These are phyloP conservation scores for Phaseolus lunatus DNA, from an alignment of 306 rosid species.

Conservation along the genomic window DNA sequence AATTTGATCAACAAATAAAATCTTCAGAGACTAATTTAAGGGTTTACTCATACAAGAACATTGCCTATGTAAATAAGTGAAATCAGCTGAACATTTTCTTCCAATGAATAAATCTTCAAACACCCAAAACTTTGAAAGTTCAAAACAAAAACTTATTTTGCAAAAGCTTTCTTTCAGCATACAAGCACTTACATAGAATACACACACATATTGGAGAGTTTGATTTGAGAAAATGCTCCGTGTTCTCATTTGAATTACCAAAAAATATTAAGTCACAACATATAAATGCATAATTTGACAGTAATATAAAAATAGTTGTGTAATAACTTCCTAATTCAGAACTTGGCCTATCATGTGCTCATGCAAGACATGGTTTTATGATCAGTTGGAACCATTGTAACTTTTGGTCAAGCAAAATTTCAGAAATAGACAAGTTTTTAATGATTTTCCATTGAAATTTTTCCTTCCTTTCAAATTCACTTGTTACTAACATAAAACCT, in stretches of 20 bases:
- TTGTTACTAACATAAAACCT: background rate
- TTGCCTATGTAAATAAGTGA: constrained; percentile 28
- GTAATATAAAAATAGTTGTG: too few species aligned
- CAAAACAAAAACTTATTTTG: background rate
- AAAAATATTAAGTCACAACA: background rate
- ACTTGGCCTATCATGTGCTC: background rate
- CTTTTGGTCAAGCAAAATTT: too few species aligned
- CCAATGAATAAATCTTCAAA: constrained; percentile 8
- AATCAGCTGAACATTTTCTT: constrained; percentile 20
- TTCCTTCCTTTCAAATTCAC: background rate
- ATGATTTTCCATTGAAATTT: background rate
- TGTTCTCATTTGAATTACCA: background rate
- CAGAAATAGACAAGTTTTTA: background rate
- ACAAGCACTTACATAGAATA: background rate
- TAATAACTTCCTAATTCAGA: background rate
- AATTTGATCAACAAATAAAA: background rate
- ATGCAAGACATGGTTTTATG: background rate
- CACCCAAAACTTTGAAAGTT: constrained; percentile 4
- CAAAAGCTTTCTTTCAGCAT: background rate
- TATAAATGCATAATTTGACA: background rate
- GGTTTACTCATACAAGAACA: background rate
- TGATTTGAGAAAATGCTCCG: background rate
- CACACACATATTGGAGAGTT: background rate
- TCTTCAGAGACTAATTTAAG: background rate
- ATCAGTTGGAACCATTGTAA: background rate